Evolutionary conservation across 208 protist species (phyloP), one percentile per base, ranked within the genome.

Genomic region (Strigomonas galati): DNA sequence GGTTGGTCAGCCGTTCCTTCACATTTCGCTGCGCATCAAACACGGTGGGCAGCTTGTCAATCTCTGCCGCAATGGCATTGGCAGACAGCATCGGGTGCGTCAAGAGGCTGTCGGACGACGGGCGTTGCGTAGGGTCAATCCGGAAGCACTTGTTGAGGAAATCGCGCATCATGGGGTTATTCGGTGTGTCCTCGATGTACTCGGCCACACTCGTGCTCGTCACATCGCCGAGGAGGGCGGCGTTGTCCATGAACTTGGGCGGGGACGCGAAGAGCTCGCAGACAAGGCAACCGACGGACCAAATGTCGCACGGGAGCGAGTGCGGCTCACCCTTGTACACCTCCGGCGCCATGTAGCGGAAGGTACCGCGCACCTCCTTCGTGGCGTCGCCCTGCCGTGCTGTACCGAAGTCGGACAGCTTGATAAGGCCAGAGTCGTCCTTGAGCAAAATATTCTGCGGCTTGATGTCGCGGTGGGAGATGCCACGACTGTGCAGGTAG

Each of bases 401-500:
- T 15, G 88, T 95, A 49, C 98, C 98, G 76, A 99, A 99, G 74
- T 99, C 98, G n/a, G 97, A 97, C 49, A 99, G 80, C 75, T 99
- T 99, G 21, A 99, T 44, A 1, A 44, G 9, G 28, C 55, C 75
- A 14, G 67, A 79, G 44, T 94, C 82, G 21, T 79, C 84, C 58
- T 90, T 95, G 31, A 97, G 65, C 21, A 97, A 78, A 74, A 97
- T 98, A 74, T 99, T 99, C 67, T 98, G 97, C 17, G 97, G 98
- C 80, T 99, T 99, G 61, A 99, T 89, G 71, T 99, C 98, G 28
- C 98, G 78, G 75, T 99, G 98, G n/a, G 98, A 97, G 62, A 99
- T 98, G 35, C 95, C 97, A 55, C 98, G 97, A 48, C 81, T 72
- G 74, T 99, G 40, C 40, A 46, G 40, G 78, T 98, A 98, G n/a